These are phyloP conservation scores for Backusella luteola DNA, from an alignment of 192 early-diverging fungal genomes.

Conservation along the genomic window DNA sequence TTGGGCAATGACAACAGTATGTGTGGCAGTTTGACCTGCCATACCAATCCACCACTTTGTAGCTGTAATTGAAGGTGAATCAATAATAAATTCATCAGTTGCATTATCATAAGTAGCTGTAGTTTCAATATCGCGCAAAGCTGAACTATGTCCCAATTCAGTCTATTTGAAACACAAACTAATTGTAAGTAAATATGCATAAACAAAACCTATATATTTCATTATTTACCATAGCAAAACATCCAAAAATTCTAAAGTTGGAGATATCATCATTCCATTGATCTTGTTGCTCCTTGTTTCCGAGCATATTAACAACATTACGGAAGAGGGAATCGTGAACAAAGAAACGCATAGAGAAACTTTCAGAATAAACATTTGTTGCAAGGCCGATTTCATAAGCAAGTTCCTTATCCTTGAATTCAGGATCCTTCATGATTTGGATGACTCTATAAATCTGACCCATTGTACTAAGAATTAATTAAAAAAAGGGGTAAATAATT, in stretches of 20 bases:
- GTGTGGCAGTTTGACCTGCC: conserved; percentile 66
- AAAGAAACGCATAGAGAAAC: conserved; percentile 58
- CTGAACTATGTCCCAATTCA: conserved; percentile 61
- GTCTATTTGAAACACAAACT: conserved; percentile 37
- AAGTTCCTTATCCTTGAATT: background rate
- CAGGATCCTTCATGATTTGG: conserved; percentile 33
- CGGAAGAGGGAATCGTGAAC: conserved; percentile 61
- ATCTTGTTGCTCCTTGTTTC: conserved; percentile 55
- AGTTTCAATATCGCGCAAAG: conserved; percentile 62
- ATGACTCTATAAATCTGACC: conserved; percentile 47
- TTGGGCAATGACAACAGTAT: conserved; percentile 61
- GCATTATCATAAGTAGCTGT: conserved; percentile 60
- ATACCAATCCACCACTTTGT: conserved; percentile 74
- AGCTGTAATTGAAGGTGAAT: conserved; percentile 56
- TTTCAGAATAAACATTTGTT: conserved; percentile 46
- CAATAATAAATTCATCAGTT: conserved; percentile 57
- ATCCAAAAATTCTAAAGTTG: conserved; percentile 55
- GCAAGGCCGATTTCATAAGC: background rate
- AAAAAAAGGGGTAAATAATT: background rate
- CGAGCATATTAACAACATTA: conserved; percentile 54
- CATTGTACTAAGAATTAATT: conserved; percentile 38
- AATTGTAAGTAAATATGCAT: background rate
- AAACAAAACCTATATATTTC: background rate
- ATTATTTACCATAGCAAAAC: conserved; percentile 61
- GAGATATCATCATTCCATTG: conserved; percentile 52